These are phyloP conservation scores for Borovskyia barvae DNA, from an alignment of 208 protist species.

Conservation along the genomic window DNA sequence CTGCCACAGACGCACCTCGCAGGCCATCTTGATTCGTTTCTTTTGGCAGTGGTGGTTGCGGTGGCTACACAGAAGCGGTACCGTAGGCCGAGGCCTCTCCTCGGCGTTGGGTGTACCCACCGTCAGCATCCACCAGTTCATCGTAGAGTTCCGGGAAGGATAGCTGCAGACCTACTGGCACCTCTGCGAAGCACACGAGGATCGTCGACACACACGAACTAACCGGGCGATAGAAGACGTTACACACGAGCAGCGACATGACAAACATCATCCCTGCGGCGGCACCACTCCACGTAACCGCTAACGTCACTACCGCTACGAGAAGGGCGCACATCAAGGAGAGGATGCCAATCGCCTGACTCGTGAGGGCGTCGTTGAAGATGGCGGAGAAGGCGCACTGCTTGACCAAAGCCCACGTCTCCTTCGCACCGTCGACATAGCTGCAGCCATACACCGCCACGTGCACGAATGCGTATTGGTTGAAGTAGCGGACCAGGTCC, in stretches of 20 bases:
- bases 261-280: conserved; percentile 30
- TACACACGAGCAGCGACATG: conserved; percentile 47
- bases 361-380: conserved; percentile 78
- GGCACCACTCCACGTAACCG: conserved; percentile 20
- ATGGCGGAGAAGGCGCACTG: conserved; percentile 68
- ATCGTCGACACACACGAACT: conserved; percentile 64
- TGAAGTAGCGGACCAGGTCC: conserved; percentile 77
- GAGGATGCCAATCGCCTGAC: conserved; percentile 38
- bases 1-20: neutral
- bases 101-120: conserved; percentile 26
- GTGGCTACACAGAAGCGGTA: conserved; percentile 7
- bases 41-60: neutral
- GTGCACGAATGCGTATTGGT: conserved; percentile 89
- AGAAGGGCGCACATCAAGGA: conserved; percentile 23
- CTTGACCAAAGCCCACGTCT: conserved; percentile 60
- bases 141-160: conserved; percentile 66
- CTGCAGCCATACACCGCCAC: conserved; percentile 86
- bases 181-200: conserved; percentile 87
- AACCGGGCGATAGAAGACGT: conserved; percentile 51
- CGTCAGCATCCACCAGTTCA: conserved; percentile 35
- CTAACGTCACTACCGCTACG: conserved; percentile 21
- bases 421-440: conserved; percentile 76
- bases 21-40: neutral
- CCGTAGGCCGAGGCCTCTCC: conserved; percentile 8
- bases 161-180: conserved; percentile 54